These are phyloP conservation scores for Penicillium pancosmium DNA, from an alignment of 495 filamentous ascomycete genomes.

Conservation along the genomic window DNA sequence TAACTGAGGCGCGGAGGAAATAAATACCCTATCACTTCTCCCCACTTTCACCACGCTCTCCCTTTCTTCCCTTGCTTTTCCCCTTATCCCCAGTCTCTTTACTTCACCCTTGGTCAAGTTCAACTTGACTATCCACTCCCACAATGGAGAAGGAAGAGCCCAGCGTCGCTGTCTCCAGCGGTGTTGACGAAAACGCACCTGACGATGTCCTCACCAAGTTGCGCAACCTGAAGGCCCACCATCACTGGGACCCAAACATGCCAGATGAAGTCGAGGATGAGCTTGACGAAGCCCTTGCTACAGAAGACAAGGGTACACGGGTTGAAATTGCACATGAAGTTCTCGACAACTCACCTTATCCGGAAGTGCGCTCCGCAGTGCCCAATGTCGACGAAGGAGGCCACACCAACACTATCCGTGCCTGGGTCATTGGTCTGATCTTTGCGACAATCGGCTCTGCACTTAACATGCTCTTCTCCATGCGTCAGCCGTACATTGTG, in stretches of 20 bases:
- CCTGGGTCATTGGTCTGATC: conserved; percentile 71
- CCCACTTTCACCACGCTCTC: not conserved
- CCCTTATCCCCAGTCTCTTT: conserved; percentile 1
- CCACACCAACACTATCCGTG: conserved; percentile 68
- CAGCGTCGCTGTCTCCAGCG: conserved; percentile 25
- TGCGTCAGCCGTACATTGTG: conserved; percentile 66
- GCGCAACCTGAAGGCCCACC: conserved; percentile 56
- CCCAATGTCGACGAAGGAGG: conserved; percentile 65
- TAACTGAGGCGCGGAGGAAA: not conserved
- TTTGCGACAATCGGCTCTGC: conserved; percentile 67
- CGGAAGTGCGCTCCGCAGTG: conserved; percentile 55
- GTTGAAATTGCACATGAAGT: conserved; percentile 58
- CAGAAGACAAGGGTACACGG: conserved; percentile 54
- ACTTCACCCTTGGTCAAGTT: not conserved
- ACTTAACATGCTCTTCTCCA: conserved; percentile 71
- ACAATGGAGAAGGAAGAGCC: conserved; percentile 38
- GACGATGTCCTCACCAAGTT: conserved; percentile 47
- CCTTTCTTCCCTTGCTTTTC: conserved; percentile 32
- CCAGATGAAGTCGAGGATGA: conserved; percentile 62
- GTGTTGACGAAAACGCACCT: conserved; percentile 42
- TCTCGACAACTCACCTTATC: conserved; percentile 70
- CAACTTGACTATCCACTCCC: not conserved
- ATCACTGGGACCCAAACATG: conserved; percentile 72
- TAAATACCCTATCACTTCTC: not conserved
- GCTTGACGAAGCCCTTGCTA: conserved; percentile 61